Percentiles rank a stretch among this genome's conserved stretches.
These are phyloP conservation scores for Aspergillus haitiensis DNA, from an alignment of 495 filamentous ascomycete species.

Conservation along the genomic window DNA sequence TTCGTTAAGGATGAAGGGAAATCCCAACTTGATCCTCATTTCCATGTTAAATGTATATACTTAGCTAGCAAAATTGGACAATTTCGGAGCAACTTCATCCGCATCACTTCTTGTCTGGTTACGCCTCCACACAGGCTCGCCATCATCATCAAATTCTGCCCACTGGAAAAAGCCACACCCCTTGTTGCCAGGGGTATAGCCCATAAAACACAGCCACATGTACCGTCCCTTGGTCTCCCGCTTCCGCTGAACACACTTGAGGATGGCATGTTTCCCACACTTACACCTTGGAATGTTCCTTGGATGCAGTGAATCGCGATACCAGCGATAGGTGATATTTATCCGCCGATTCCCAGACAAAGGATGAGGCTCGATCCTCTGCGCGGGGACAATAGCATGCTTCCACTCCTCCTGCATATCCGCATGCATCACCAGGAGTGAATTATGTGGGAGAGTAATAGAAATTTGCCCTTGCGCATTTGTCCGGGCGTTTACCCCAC, in stretches of 20 bases:
- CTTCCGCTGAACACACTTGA: conserved; percentile 77
- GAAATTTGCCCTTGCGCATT: conserved; percentile 80
- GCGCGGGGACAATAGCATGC: conserved; percentile 67
- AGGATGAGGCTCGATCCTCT: conserved; percentile 77
- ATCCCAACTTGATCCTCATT: no score
- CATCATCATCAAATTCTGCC: conserved; percentile 87
- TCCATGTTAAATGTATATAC: background rate
- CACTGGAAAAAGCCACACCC: conserved; percentile 83
- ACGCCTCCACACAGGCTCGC: conserved; percentile 65
- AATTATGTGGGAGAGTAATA: conserved; percentile 92
- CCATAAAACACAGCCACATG: conserved; percentile 92
- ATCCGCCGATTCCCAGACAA: conserved; percentile 76
- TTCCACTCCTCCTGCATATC: conserved; percentile 67
- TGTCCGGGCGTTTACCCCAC: conserved; percentile 31
- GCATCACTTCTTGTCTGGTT: conserved; percentile 13
- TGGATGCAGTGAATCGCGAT: conserved; percentile 73
- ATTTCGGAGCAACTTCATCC: conserved; percentile 25
- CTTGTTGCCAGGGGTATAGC: conserved; percentile 71
- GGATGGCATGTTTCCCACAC: conserved; percentile 68
- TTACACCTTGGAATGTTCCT: conserved; percentile 56
- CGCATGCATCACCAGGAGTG: conserved; percentile 89
- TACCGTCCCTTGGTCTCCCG: conserved; percentile 74
- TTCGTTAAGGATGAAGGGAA: no score
- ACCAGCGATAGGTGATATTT: conserved; percentile 93
- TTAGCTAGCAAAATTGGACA: conserved; percentile 34